Conservation (phyloP, 495 filamentous ascomycete genomes). For the Haplographium delicatum region DNA sequence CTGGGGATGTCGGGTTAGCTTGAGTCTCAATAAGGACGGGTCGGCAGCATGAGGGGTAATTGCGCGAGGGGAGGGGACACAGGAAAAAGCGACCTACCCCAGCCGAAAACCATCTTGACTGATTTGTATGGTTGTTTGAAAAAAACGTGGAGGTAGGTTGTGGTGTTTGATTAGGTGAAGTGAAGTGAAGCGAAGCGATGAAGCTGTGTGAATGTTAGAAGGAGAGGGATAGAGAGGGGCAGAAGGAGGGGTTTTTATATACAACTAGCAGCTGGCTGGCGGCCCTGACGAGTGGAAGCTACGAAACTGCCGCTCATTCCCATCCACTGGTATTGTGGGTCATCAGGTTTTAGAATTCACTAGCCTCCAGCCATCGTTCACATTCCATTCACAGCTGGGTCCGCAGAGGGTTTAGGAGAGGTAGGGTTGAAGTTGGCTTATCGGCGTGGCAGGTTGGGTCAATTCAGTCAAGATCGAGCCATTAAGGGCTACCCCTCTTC, state of each 20-base stretch:
- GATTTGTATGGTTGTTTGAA: constrained; percentile 7
- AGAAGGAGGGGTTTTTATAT: constrained; percentile 9
- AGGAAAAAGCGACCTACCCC: constrained; percentile 15
- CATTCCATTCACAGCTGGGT: too few species aligned
- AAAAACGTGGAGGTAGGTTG: not conserved
- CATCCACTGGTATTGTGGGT: not conserved
- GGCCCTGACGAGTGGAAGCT: too few species aligned
- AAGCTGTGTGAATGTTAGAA: constrained; percentile 1
- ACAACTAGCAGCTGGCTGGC: not conserved
- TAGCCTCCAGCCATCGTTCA: not conserved
- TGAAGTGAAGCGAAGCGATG: not conserved
- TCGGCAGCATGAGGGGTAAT: not conserved
- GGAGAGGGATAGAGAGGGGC: not conserved
- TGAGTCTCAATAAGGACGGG: not conserved
- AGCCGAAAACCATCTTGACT: constrained; percentile 26
- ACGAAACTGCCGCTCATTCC: not conserved
- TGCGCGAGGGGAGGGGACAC: too few species aligned
- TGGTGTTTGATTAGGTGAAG: not conserved
- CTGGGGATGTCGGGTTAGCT: constrained; percentile 9
- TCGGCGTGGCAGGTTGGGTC: too few species aligned
- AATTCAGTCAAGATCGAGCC: too few species aligned
- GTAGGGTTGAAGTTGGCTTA: too few species aligned
- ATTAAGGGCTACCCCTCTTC: too few species aligned
- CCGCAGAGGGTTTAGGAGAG: too few species aligned
- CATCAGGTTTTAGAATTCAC: not conserved